phyloP scores from a whole-genome alignment of 495 filamentous ascomycete species.

The Eremomyces bilateralis region DNA sequence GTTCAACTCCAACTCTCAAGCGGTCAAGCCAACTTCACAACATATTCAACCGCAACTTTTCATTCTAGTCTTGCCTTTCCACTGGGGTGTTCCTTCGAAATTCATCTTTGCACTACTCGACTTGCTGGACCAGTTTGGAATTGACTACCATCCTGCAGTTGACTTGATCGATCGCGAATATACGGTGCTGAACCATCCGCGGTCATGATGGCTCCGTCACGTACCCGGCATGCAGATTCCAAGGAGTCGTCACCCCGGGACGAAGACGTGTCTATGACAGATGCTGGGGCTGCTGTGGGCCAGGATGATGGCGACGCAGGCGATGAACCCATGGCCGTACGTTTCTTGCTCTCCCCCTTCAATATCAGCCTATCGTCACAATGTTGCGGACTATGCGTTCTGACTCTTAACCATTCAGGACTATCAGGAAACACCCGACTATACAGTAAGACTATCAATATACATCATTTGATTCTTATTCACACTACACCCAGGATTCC shows the following conservation, averaged over 20 bases:
- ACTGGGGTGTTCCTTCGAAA: too few species aligned
- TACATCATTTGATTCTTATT: background rate
- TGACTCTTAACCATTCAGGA: slow-evolving; percentile 23
- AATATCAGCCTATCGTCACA: background rate
- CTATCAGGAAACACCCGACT: slow-evolving; percentile 63
- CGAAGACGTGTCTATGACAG: slow-evolving; percentile 12
- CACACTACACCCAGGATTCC: slow-evolving; percentile 34
- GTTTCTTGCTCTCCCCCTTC: slow-evolving; percentile 8
- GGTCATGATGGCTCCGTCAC: slow-evolving; percentile 11
- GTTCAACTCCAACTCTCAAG: too few species aligned
- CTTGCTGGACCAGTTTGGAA: too few species aligned
- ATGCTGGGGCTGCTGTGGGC: slow-evolving; percentile 11
- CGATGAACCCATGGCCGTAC: slow-evolving; percentile 6
- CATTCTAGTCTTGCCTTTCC: too few species aligned
- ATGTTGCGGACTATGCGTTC: background rate
- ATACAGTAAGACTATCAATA: slow-evolving; percentile 28
- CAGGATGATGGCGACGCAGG: slow-evolving; percentile 1
- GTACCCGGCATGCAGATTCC: slow-evolving; percentile 9
- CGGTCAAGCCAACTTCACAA: too few species aligned
- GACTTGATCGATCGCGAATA: too few species aligned
- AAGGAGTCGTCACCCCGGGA: slow-evolving; percentile 10
- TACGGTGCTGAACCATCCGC: background rate
- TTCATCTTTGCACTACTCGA: too few species aligned
- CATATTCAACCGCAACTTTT: too few species aligned
- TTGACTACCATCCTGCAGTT: too few species aligned